These are phyloP conservation scores for Agaricus blazei DNA, from an alignment of 768 basidiomycete species.

Conservation along the genomic window DNA sequence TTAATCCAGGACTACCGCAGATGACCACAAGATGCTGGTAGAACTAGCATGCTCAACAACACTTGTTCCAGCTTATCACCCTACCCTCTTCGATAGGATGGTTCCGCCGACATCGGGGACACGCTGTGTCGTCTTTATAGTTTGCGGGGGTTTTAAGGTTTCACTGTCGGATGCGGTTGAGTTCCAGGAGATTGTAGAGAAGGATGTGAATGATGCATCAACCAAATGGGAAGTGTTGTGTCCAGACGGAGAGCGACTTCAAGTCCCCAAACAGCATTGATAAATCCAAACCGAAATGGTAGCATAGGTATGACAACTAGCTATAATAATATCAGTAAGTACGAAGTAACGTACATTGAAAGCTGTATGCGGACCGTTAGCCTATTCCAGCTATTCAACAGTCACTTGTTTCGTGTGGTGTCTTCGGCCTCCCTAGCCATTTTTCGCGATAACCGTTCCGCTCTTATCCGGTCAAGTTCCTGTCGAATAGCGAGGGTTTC, in stretches of 20 bases:
- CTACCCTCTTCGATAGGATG: slow-evolving; percentile 46
- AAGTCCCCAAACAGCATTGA: slow-evolving; percentile 16
- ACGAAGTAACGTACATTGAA: too few species aligned
- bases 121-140: slow-evolving; percentile 55
- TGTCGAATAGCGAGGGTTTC: slow-evolving; percentile 61
- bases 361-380: too few species aligned
- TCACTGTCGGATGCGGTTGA: slow-evolving; percentile 47
- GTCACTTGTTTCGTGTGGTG: slow-evolving; percentile 15
- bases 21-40: slow-evolving; percentile 71
- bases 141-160: slow-evolving; percentile 70
- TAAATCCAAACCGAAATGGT: neutral
- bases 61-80: slow-evolving; percentile 60
- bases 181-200: slow-evolving; percentile 37
- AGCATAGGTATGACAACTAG: neutral
- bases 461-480: slow-evolving; percentile 69
- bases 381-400: neutral
- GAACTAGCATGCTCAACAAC: slow-evolving; percentile 74
- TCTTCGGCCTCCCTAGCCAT: slow-evolving; percentile 35
- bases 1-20: slow-evolving; percentile 26
- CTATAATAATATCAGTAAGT: neutral
- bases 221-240: slow-evolving; percentile 32
- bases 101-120: slow-evolving; percentile 28
- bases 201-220: slow-evolving; percentile 21
- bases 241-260: slow-evolving; percentile 33
- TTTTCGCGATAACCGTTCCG: slow-evolving; percentile 46